A percentile compares a stretch with the other conserved stretches of the same genome.
phyloP scores from a whole-genome alignment of 257 asterid genomes.

The Datura wrightii region DNA sequence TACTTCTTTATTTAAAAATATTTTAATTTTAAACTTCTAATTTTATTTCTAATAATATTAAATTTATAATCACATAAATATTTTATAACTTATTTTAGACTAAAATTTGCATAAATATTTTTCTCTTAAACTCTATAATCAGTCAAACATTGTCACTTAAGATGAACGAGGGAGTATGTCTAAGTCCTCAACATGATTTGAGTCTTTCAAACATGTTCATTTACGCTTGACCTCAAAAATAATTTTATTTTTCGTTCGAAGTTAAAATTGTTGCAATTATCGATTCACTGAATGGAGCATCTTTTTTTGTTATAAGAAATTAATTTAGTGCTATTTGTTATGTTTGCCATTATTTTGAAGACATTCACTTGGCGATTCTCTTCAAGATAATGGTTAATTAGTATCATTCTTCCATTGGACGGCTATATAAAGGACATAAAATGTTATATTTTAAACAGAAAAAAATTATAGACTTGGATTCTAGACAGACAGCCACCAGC shows the following conservation, averaged over 20 bases:
- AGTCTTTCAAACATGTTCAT: background rate
- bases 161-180: background rate
- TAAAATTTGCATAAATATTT: too few relatives aligned
- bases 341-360: background rate
- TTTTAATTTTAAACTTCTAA: too few relatives aligned
- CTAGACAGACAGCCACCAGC: conserved; percentile 41
- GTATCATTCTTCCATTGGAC: conserved; percentile 48
- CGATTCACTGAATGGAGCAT: conserved; percentile 39
- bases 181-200: background rate
- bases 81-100: too few relatives aligned
- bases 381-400: conserved; percentile 36
- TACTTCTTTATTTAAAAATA: too few relatives aligned
- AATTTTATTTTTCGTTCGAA: background rate
- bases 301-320: background rate
- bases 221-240: background rate
- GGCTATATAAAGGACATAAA: conserved; percentile 41
- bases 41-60: too few relatives aligned
- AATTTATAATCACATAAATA: too few relatives aligned
- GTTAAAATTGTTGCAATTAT: background rate
- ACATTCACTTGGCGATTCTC: conserved; percentile 42
- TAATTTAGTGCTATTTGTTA: background rate
- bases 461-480: conserved; percentile 38
- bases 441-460: conserved; percentile 18
- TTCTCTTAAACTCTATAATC: too few relatives aligned
- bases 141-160: too few relatives aligned